Evolutionary conservation across 1,284 basidiomycete species (phyloP), one percentile per base, ranked within the genome.

Genomic region (Polyporus tsugae): DNA sequence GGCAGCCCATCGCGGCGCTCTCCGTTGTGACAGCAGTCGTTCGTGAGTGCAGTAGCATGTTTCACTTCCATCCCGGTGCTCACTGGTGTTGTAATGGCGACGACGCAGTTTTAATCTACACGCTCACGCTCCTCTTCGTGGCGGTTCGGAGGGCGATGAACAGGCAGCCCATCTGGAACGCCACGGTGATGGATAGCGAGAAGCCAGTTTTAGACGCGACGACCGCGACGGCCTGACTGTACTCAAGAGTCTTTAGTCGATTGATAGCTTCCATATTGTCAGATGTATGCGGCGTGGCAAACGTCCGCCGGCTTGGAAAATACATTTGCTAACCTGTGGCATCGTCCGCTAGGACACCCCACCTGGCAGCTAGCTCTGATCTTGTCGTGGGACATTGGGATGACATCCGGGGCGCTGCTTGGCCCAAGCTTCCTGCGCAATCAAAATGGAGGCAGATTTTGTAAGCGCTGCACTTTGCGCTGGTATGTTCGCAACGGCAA

Each of bases 71-170:
- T 10, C 9, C 46, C 10, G 9, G 22, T 33, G 11, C 33, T 39
- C 22, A 33, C n/a, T 19, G 22, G n/a, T 19, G 10, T 44, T n/a
- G 17, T 22, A 3, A 38, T 22, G 58, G 36, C 11, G 36, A 41
- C 38, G 38, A n/a, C 13, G 36, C 17, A 65, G 64, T 65, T 9
- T 29, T 53, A 2, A 15, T 42, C 46, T 65, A 65, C 58, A 33
- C 22, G 33, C 19, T 59, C 22, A 29, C 25, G 13, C 65, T 66
- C 1, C 29, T 62, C 19, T 22, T 62, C 39, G 46, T 58, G 29
- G 61, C 61, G 35, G 44, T 29, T 36, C n/a, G 2, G 11, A n/a
- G 13, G 35, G 29, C 58, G n/a, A 60, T 22, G 33, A 9, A 29
- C 15, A 36, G 11, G 35, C 29, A 39, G 38, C 35, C 58, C 11